A percentile compares a stretch with the other conserved stretches of the same genome.
Conservation (phyloP, 2,329 filamentous ascomycete species). For the Talaromyces islandicus region DNA sequence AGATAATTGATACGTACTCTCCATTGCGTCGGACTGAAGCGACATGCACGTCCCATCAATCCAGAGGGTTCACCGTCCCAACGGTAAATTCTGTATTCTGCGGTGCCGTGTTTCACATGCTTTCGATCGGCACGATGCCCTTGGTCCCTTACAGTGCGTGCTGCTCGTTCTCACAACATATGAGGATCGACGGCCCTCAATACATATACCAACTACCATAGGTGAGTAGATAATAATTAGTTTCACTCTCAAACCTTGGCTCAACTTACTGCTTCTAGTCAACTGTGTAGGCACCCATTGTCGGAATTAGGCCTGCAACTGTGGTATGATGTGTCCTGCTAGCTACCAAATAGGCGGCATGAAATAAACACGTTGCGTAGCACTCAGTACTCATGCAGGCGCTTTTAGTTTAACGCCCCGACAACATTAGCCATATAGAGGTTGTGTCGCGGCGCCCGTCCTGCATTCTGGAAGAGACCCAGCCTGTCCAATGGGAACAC, state of each 20-base stretch:
- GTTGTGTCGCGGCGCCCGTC: neutral
- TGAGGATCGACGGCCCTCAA: neutral
- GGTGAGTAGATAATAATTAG: neutral
- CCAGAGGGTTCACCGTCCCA: neutral
- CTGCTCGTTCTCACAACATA: neutral
- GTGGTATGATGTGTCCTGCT: neutral
- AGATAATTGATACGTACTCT: too few species aligned
- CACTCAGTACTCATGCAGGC: neutral
- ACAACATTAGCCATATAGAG: neutral
- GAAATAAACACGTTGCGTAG: neutral
- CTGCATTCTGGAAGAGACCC: neutral
- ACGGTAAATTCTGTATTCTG: neutral
- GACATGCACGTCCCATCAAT: neutral
- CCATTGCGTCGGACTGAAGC: neutral
- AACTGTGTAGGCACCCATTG: too few species aligned
- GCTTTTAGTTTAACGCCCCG: neutral
- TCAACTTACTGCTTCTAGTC: neutral
- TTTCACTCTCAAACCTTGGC: neutral
- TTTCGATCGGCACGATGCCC: neutral
- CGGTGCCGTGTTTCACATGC: neutral
- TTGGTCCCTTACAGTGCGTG: neutral
- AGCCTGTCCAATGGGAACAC: neutral
- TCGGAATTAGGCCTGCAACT: neutral
- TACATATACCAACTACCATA: neutral
- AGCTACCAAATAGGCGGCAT: neutral